These are phyloP conservation scores for Yarrowia porcina DNA, from an alignment of 805 yeast species.

Conservation along the genomic window DNA sequence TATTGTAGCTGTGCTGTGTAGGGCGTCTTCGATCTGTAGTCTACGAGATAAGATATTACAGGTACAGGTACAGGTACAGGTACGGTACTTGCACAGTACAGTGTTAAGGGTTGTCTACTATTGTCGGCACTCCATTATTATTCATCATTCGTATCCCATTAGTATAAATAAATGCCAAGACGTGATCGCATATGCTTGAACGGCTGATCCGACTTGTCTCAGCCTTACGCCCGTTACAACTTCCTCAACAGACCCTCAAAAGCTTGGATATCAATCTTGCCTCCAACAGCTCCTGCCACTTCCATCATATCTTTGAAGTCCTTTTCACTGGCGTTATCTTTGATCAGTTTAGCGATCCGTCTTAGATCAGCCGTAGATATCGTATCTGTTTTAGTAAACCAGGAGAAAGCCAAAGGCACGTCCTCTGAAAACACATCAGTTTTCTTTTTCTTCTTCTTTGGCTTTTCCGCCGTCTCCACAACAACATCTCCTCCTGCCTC, in stretches of 20 bases:
- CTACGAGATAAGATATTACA: no score
- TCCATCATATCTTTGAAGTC: slow-evolving; percentile 38
- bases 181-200: not conserved
- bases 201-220: not conserved
- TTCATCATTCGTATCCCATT: not conserved
- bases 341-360: slow-evolving; percentile 32
- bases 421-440: not conserved
- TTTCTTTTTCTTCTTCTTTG: not conserved
- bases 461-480: not conserved
- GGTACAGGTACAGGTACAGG: no score
- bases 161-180: not conserved
- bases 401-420: not conserved
- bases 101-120: no score
- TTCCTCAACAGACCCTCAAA: slow-evolving; percentile 21
- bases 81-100: not conserved
- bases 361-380: slow-evolving; percentile 35
- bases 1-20: no score
- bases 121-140: no score
- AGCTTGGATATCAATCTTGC: not conserved
- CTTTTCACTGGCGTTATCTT: slow-evolving; percentile 33
- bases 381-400: slow-evolving; percentile 25
- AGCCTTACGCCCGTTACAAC: no score
- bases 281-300: slow-evolving; percentile 30
- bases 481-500: not conserved
- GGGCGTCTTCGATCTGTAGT: no score